Conservation (phyloP, 1,284 basidiomycete species). For the Tilletia caries region DNA sequence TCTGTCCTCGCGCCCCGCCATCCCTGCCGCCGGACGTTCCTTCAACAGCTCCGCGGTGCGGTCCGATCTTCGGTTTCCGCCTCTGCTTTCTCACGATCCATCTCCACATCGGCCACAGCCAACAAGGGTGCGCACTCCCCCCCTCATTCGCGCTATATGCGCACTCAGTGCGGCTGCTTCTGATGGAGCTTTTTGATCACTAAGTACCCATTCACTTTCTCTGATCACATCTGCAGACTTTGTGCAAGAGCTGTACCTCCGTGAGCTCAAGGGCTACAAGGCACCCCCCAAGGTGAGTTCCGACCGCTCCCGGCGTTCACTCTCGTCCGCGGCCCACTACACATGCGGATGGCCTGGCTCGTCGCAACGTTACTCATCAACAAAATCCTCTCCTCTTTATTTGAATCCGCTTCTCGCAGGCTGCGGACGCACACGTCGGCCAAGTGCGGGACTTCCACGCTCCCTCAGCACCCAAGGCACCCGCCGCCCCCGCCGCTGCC, state of each 20-base stretch:
- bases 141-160: too few species aligned
- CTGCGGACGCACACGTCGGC: constrained; percentile 51
- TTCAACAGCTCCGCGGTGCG: constrained; percentile 20
- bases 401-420: constrained; percentile 32
- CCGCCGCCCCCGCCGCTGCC: constrained; percentile 53
- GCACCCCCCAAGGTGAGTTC: constrained; percentile 53
- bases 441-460: constrained; percentile 56
- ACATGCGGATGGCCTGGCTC: too few species aligned
- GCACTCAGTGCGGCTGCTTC: neutral
- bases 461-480: constrained; percentile 54
- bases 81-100: constrained; percentile 26
- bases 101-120: constrained; percentile 46
- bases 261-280: constrained; percentile 87
- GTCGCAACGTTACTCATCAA: too few species aligned
- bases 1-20: too few species aligned
- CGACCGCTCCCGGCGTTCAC: neutral
- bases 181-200: constrained; percentile 13
- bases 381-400: neutral
- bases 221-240: constrained; percentile 66
- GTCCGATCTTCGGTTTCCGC: constrained; percentile 8
- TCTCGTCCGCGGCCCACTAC: neutral
- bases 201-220: neutral
- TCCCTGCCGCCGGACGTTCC: too few species aligned
- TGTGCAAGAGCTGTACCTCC: constrained; percentile 85
- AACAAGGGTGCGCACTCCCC: constrained; percentile 43